Conservation (phyloP, 225 moss, liverwort and hornwort genomes). For the Thuidium tamariscinum region DNA sequence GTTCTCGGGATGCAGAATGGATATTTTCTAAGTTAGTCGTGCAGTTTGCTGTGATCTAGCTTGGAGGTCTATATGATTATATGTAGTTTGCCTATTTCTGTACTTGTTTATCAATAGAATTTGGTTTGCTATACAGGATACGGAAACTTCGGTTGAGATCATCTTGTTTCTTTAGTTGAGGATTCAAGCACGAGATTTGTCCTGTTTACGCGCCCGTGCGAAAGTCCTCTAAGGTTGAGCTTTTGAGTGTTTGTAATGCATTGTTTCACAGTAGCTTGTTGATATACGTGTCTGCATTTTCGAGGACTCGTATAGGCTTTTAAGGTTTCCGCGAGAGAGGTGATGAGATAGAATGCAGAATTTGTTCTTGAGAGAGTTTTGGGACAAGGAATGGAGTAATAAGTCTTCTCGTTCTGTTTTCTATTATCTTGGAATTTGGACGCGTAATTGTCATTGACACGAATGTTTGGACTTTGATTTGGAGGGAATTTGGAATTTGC, state of each 20-base stretch:
- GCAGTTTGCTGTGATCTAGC: not conserved
- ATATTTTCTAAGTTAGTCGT: not conserved
- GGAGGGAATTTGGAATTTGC: not conserved
- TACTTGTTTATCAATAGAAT: not conserved
- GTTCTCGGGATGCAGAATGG: not conserved
- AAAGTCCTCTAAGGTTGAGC: not conserved
- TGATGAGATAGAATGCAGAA: no score
- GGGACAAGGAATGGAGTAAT: not conserved
- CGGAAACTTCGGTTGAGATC: not conserved
- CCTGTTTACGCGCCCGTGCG: not conserved
- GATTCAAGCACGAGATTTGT: not conserved
- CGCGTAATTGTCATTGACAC: not conserved
- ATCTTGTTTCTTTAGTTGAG: not conserved
- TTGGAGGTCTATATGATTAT: not conserved
- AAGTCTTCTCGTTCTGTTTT: not conserved
- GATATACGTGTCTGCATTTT: not conserved
- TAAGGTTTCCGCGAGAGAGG: not conserved
- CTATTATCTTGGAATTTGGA: not conserved
- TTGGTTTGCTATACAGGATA: not conserved
- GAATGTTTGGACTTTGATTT: not conserved
- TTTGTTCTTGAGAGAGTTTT: no score
- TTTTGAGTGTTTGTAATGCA: not conserved
- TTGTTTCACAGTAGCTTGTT: not conserved
- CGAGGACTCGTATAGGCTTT: not conserved
- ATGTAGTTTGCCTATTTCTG: not conserved